These are phyloP conservation scores for Vitis amurensis DNA, from an alignment of 164 flowering plant species.

Conservation along the genomic window DNA sequence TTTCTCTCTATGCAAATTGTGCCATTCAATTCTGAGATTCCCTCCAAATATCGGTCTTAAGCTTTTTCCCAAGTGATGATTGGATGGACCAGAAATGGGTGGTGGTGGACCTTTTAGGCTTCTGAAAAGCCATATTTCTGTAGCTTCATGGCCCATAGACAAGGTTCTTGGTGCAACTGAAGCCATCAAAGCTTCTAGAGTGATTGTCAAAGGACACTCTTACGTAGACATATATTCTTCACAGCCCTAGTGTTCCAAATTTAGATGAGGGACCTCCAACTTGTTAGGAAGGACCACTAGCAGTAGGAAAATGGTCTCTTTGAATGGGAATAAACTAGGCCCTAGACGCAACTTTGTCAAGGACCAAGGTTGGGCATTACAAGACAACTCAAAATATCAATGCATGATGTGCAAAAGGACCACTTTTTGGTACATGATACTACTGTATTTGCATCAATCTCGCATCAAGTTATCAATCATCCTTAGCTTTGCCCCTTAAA, in stretches of 20 bases:
- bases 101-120: constrained; percentile 3
- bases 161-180: not conserved
- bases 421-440: not conserved
- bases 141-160: not conserved
- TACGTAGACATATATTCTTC: not conserved
- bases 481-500: not conserved
- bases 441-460: not conserved
- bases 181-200: not conserved
- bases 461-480: not conserved
- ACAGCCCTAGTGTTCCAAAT: not conserved
- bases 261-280: constrained; percentile 10
- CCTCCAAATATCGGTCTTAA: too few relatives aligned
- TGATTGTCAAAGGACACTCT: not conserved
- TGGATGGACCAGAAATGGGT: constrained; percentile 7
- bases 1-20: not conserved
- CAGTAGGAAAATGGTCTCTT: constrained; percentile 1
- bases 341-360: not conserved
- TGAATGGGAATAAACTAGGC: not conserved
- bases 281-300: constrained; percentile 20
- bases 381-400: not conserved
- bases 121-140: constrained; percentile 1
- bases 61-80: not conserved
- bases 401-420: not conserved
- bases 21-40: too few relatives aligned
- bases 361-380: not conserved